Evolutionary conservation across 768 basidiomycete species (phyloP), one percentile per base, ranked within the genome.

Genomic region (Mycena sanguinolenta): DNA sequence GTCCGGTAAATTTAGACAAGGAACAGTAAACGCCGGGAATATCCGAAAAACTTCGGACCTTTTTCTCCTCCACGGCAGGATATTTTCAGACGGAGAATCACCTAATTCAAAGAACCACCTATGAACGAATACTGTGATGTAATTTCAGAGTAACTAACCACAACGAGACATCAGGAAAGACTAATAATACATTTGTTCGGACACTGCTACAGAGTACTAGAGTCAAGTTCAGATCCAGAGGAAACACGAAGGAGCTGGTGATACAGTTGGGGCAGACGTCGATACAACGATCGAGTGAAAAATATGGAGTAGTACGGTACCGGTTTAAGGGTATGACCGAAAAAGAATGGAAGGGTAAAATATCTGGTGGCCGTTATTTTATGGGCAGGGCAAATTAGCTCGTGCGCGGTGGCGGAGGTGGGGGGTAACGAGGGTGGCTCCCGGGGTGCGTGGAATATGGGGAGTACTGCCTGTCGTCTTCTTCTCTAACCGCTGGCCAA

Each of bases 181-280:
- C 66, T 67, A 67, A 60, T 67, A 61, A 67, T 67, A 67, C 66
- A 67, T 67, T 67, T 60, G 66, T 60, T 46, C n/a, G 3, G 17
- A 50, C 27, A 6, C 10, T 16, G 39, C 39, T 53, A 25, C 32
- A 34, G 32, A 34, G 32, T 34, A 34, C 32, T 4, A 34, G 32
- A 34, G 32, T 34, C 32, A 10, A 34, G 32, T 34, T 34, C 32
- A 10, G 32, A 34, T 34, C 32, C 32, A 34, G 32, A 34, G 32
- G 27, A 39, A 59, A 44, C 25, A 61, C 58, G 58, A 67, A 54
- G 28, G 66, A 42, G 66, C 58, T 67, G 66, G 49, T 60, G 58
- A 67, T 67, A 67, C 66, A 67, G 46, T 27, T 66, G 34, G 44
- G 42, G 50, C 6, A 30, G 49, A 52, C 58, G 16, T 53, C 58